Conservation (phyloP, 1,284 basidiomycete species). For the Melampsora americana region DNA sequence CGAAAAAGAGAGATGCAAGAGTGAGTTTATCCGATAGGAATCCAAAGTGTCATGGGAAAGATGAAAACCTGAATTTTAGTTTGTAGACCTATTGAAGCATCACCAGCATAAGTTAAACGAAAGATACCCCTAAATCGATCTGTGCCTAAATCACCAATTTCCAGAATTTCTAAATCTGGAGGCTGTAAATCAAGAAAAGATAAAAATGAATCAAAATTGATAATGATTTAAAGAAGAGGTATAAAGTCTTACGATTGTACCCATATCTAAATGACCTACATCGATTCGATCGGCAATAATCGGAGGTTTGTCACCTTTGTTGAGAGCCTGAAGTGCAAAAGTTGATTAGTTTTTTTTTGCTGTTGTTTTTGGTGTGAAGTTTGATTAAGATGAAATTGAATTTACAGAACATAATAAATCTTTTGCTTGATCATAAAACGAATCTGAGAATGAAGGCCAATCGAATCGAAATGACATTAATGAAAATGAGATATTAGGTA, state of each 20-base stretch:
- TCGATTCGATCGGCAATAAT: constrained; percentile 96
- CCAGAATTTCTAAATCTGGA: constrained; percentile 92
- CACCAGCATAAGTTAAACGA: constrained; percentile 87
- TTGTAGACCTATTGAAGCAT: constrained; percentile 90
- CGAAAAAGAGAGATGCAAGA: not conserved
- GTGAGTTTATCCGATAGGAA: not conserved
- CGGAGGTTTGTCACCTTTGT: constrained; percentile 94
- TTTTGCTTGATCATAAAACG: constrained; percentile 88
- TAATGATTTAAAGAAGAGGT: no score
- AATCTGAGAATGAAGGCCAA: constrained; percentile 94
- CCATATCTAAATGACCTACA: constrained; percentile 97
- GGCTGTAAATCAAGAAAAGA: constrained; percentile 62
- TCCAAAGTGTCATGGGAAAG: not conserved
- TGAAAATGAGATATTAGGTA: not conserved
- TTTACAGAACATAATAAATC: constrained; percentile 73
- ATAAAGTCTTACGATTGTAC: constrained; percentile 81
- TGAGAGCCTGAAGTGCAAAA: constrained; percentile 65
- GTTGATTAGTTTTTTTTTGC: not conserved
- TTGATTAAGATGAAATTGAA: no score
- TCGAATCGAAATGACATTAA: constrained; percentile 93
- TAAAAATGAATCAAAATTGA: no score
- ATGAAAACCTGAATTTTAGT: constrained; percentile 84
- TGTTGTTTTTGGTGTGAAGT: no score
- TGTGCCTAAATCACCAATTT: constrained; percentile 92
- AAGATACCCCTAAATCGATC: constrained; percentile 98